phyloP scores from a whole-genome alignment of 805 yeast genomes.

The Candida loeiensis region DNA sequence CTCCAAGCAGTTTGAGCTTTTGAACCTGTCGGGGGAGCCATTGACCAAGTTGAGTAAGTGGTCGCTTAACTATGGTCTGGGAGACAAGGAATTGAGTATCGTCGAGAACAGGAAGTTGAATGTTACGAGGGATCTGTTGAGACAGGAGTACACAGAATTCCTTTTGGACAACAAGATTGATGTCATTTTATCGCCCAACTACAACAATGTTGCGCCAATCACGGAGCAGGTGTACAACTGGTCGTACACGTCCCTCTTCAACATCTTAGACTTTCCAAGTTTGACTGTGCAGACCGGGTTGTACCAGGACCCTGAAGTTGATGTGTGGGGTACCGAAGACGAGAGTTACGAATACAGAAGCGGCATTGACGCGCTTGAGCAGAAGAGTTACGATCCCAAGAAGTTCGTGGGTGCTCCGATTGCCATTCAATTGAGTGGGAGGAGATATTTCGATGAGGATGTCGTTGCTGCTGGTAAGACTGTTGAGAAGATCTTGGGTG shows the following conservation, averaged over 20 bases:
- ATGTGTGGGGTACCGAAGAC: slow-evolving; percentile 40
- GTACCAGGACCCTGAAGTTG: slow-evolving; percentile 52
- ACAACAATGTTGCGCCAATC: slow-evolving; percentile 68
- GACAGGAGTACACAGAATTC: slow-evolving; percentile 53
- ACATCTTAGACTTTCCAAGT: slow-evolving; percentile 68
- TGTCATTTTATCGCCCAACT: slow-evolving; percentile 63
- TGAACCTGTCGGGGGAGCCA: slow-evolving; percentile 68
- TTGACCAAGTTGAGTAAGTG: slow-evolving; percentile 59
- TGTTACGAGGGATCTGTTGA: slow-evolving; percentile 52
- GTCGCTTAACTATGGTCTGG: slow-evolving; percentile 56
- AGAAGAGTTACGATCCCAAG: slow-evolving; percentile 45
- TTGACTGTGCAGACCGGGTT: slow-evolving; percentile 62
- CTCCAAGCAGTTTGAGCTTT: slow-evolving; percentile 46
- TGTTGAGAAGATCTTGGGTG: slow-evolving; percentile 34
- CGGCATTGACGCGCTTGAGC: slow-evolving; percentile 47
- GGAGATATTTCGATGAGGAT: slow-evolving; percentile 56
- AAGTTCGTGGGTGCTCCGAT: slow-evolving; percentile 52
- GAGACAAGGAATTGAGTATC: slow-evolving; percentile 40
- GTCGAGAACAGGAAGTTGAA: slow-evolving; percentile 56
- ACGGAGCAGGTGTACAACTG: slow-evolving; percentile 64
- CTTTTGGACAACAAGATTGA: slow-evolving; percentile 57
- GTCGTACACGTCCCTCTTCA: slow-evolving; percentile 78
- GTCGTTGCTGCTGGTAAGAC: slow-evolving; percentile 47
- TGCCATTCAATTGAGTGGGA: slow-evolving; percentile 50
- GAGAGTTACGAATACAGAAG: slow-evolving; percentile 38